phyloP scores from a whole-genome alignment of 768 basidiomycete genomes.

The Leccinellum luteum region DNA sequence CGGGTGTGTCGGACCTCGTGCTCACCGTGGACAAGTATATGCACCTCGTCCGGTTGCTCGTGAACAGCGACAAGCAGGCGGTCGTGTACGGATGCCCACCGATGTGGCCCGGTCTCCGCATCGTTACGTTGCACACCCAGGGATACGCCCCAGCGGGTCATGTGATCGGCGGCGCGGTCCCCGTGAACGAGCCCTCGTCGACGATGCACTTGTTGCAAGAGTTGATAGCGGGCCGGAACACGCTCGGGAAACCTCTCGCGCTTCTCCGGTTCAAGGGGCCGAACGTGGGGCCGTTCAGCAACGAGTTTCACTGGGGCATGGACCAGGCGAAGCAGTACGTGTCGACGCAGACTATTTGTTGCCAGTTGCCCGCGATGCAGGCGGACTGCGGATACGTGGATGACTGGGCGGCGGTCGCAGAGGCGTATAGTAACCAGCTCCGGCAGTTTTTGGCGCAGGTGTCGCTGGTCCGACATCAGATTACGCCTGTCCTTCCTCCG shows the following conservation, averaged over 20 bases:
- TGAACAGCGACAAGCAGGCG: constrained; percentile 35
- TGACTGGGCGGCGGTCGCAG: constrained; percentile 31
- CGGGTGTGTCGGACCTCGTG: constrained; percentile 31
- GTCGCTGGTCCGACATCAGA: constrained; percentile 30
- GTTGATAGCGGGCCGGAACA: constrained; percentile 19
- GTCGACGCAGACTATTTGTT: constrained; percentile 18
- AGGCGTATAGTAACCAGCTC: constrained; percentile 29
- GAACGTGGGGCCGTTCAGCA: constrained; percentile 26
- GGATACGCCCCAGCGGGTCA: constrained; percentile 19
- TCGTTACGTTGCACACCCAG: constrained; percentile 30
- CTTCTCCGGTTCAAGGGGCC: constrained; percentile 30
- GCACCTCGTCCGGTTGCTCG: constrained; percentile 29
- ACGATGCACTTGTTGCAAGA: constrained; percentile 31
- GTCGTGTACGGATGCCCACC: constrained; percentile 25
- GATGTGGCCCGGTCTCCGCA: constrained; percentile 28
- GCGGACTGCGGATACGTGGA: constrained; percentile 26
- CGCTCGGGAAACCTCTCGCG: constrained; percentile 20
- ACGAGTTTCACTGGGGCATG: constrained; percentile 31
- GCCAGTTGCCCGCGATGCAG: constrained; percentile 21
- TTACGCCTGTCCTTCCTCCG: constrained; percentile 30
- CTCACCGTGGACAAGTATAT: constrained; percentile 30
- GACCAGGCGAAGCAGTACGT: constrained; percentile 27
- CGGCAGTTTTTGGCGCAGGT: constrained; percentile 32
- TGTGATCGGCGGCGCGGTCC: constrained; percentile 16
- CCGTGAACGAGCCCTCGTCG: constrained; percentile 30